phyloP scores from a whole-genome alignment of 2,329 filamentous ascomycete genomes.

The Colletotrichum sp. region DNA sequence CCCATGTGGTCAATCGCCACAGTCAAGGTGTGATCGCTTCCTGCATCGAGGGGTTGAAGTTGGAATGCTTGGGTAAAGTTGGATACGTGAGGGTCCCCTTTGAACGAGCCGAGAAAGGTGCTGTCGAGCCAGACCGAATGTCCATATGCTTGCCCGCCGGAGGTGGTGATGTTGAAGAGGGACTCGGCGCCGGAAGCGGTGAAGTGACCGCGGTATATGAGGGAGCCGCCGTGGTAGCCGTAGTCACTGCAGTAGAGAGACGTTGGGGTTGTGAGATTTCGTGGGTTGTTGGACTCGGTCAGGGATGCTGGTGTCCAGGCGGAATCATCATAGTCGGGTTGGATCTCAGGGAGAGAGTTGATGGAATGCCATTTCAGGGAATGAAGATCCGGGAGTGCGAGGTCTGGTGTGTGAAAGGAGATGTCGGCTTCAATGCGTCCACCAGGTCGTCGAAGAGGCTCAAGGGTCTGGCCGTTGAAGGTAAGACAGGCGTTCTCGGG shows the following conservation, averaged over 20 bases:
- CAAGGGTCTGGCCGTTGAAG: constrained; percentile 23
- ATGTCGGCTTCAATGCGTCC: constrained; percentile 20
- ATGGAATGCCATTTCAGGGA: constrained; percentile 15
- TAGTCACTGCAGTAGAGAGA: constrained; percentile 72
- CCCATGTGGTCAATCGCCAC: constrained; percentile 74
- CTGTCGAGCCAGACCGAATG: constrained; percentile 67
- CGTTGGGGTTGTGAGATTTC: constrained; percentile 58
- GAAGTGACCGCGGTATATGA: constrained; percentile 72
- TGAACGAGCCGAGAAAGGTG: constrained; percentile 45
- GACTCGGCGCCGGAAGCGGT: constrained; percentile 61
- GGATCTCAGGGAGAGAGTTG: constrained; percentile 26
- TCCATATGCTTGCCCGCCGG: constrained; percentile 70
- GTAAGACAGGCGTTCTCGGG: neutral
- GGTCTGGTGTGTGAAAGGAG: constrained; percentile 11
- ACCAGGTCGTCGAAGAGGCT: constrained; percentile 4
- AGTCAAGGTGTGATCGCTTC: constrained; percentile 66
- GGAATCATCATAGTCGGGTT: constrained; percentile 36
- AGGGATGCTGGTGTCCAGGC: constrained; percentile 47
- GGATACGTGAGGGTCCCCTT: neutral
- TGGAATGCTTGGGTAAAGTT: constrained; percentile 43
- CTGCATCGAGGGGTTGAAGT: constrained; percentile 35
- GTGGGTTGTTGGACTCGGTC: constrained; percentile 23
- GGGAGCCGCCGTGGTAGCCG: constrained; percentile 68
- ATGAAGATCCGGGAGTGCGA: constrained; percentile 11
- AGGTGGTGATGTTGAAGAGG: constrained; percentile 57